Percentiles rank a stretch among this genome's conserved stretches.
Evolutionary conservation across 345 rosid species (phyloP).

Genomic region (Viola odorata): DNA sequence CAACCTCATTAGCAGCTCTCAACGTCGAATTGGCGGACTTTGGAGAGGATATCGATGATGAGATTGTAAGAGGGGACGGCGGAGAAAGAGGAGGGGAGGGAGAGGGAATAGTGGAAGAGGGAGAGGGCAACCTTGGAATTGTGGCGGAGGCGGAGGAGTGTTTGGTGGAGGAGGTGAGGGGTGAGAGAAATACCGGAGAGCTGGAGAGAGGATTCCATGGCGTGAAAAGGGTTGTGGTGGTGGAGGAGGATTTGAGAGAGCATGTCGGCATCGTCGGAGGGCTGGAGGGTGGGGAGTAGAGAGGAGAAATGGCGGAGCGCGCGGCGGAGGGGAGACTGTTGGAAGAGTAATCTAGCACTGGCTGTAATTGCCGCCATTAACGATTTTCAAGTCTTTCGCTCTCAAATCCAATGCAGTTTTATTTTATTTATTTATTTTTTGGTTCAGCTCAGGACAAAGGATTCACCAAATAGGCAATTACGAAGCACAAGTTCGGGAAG

Average conservation of each 20-base stretch:
- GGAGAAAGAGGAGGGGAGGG: slow-evolving; percentile 36
- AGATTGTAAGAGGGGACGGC: slow-evolving; percentile 36
- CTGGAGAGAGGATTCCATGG: slow-evolving; percentile 73
- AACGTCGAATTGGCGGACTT: slow-evolving; percentile 81
- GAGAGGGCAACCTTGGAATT: slow-evolving; percentile 64
- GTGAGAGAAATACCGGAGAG: slow-evolving; percentile 67
- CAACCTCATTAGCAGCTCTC: too few species aligned
- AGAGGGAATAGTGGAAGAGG: slow-evolving; percentile 47
- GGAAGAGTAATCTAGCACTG: background rate
- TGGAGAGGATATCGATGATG: slow-evolving; percentile 65
- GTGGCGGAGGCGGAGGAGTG: slow-evolving; percentile 83
- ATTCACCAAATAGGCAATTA: too few species aligned
- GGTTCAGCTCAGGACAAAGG: too few species aligned
- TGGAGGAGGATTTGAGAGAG: slow-evolving; percentile 58
- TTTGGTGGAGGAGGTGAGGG: slow-evolving; percentile 56
- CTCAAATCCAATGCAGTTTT: too few species aligned
- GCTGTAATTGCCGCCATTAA: background rate
- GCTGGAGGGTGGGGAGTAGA: slow-evolving; percentile 44
- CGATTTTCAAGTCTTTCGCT: background rate
- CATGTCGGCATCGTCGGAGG: slow-evolving; percentile 61
- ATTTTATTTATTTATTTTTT: too few species aligned
- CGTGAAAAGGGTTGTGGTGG: slow-evolving; percentile 84
- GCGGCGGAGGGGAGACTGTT: background rate
- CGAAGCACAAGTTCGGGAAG: too few species aligned
- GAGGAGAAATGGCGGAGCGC: slow-evolving; percentile 18